Percentiles rank a stretch among this genome's conserved stretches.
phyloP scores from a whole-genome alignment of 2,329 filamentous ascomycete species.

The Exophiala lecanii-corni region DNA sequence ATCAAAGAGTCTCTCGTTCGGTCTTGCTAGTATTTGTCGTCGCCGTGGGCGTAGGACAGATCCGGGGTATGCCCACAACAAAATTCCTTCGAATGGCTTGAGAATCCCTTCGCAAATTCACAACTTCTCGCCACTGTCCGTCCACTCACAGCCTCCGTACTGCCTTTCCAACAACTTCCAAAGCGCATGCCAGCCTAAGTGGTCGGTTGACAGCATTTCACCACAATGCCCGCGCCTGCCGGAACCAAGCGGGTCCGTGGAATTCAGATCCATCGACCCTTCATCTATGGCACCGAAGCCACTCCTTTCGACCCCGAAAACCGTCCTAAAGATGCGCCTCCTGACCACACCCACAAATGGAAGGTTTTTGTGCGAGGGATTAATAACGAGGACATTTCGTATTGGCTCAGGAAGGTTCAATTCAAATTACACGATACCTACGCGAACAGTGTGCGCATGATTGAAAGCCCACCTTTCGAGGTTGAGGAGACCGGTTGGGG shows the following conservation, averaged over 20 bases:
- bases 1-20: too few species aligned
- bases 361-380: constrained; percentile 88
- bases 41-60: too few species aligned
- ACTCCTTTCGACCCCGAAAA: constrained; percentile 70
- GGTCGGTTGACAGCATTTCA: too few species aligned
- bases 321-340: constrained; percentile 69
- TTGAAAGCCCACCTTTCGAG: constrained; percentile 76
- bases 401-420: constrained; percentile 94
- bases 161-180: too few species aligned
- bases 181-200: too few species aligned
- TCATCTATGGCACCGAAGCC: constrained; percentile 74
- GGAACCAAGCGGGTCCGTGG: constrained; percentile 52
- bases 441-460: constrained; percentile 78
- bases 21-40: too few species aligned
- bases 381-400: constrained; percentile 84
- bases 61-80: too few species aligned
- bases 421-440: constrained; percentile 99
- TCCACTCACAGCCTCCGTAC: too few species aligned
- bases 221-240: constrained; percentile 49
- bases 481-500: constrained; percentile 95
- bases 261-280: constrained; percentile 44
- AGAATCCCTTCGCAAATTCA: too few species aligned
- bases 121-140: too few species aligned
- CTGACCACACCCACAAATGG: constrained; percentile 96
- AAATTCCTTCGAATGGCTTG: too few species aligned